Evolutionary conservation across 116 monocot species (phyloP).

Genomic region (Thalassia testudinum): DNA sequence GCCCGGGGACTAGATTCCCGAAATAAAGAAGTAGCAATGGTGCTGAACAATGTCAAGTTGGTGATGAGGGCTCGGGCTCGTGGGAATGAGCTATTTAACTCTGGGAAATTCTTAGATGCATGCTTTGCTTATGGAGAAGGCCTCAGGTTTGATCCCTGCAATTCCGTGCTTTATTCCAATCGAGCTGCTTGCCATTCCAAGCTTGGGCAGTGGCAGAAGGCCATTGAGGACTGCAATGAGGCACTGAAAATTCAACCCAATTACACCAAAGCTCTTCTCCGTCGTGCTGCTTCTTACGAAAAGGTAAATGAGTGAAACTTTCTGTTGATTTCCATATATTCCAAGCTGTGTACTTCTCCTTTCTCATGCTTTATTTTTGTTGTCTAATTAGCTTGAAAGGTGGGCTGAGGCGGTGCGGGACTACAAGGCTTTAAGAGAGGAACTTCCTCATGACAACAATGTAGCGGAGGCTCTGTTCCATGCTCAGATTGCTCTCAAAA

Average conservation of each 20-base stretch:
- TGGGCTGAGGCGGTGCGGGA: slow-evolving; percentile 60
- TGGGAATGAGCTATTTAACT: slow-evolving; percentile 47
- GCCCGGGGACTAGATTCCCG: slow-evolving; percentile 23
- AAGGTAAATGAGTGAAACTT: slow-evolving; percentile 34
- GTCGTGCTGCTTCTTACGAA: slow-evolving; percentile 28
- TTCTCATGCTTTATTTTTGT: not conserved
- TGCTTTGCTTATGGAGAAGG: slow-evolving; percentile 45
- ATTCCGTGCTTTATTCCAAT: slow-evolving; percentile 34
- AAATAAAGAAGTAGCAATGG: slow-evolving; percentile 13
- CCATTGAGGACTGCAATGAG: slow-evolving; percentile 33
- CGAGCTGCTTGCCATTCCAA: slow-evolving; percentile 44
- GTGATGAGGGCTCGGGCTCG: slow-evolving; percentile 21
- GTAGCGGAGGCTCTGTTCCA: slow-evolving; percentile 57
- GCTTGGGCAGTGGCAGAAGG: slow-evolving; percentile 33
- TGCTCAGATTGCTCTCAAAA: slow-evolving; percentile 51
- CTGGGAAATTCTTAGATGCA: slow-evolving; percentile 33
- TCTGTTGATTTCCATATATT: no score
- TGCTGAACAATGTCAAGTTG: slow-evolving; percentile 17
- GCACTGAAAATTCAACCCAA: slow-evolving; percentile 30
- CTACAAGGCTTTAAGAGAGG: slow-evolving; percentile 50
- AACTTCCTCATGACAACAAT: slow-evolving; percentile 40
- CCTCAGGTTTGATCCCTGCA: slow-evolving; percentile 33
- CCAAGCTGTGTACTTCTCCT: no score
- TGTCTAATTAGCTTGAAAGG: slow-evolving; percentile 34
- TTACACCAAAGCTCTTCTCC: slow-evolving; percentile 39